phyloP scores from a whole-genome alignment of 1,284 basidiomycete species.

The Cutaneotrichosporon curvatum region DNA sequence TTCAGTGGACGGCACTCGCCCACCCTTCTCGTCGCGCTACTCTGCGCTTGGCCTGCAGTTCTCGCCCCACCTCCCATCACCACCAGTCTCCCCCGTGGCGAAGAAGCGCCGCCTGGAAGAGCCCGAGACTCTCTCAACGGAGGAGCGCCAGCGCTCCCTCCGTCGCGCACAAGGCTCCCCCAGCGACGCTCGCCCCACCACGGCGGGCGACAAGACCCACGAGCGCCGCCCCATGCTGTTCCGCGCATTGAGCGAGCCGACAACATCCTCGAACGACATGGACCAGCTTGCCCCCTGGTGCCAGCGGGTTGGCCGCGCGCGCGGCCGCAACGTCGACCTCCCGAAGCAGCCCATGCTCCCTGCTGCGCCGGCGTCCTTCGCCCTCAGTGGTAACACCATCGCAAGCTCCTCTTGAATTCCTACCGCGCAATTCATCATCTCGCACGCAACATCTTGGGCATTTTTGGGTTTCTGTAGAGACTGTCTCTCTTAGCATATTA shows the following conservation, averaged over 20 bases:
- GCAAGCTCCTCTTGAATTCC: too few relatives aligned
- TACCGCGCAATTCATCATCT: too few relatives aligned
- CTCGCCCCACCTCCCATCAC: background rate
- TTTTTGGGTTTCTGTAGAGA: too few relatives aligned
- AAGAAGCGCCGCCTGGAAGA: background rate
- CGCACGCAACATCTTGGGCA: too few relatives aligned
- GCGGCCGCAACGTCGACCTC: background rate
- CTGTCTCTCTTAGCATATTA: too few relatives aligned
- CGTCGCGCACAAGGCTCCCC: background rate
- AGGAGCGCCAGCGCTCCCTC: background rate
- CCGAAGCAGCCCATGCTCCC: too few relatives aligned
- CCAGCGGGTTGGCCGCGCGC: conserved; percentile 1
- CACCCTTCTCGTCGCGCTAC: conserved; percentile 2
- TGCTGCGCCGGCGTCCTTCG: too few relatives aligned
- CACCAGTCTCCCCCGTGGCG: background rate
- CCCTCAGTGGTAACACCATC: too few relatives aligned
- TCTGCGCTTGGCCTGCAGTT: conserved; percentile 16
- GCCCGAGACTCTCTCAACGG: background rate
- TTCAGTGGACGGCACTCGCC: conserved; percentile 7
- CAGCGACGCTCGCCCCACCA: too few relatives aligned
- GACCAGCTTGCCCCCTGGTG: conserved; percentile 8
- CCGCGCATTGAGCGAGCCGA: conserved; percentile 1
- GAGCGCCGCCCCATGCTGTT: background rate
- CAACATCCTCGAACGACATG: conserved; percentile 3
- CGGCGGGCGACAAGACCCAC: conserved; percentile 1